Evolutionary conservation across 1,284 basidiomycete genomes (phyloP).

Genomic region (Cutaneotrichosporon cyanovorans): DNA sequence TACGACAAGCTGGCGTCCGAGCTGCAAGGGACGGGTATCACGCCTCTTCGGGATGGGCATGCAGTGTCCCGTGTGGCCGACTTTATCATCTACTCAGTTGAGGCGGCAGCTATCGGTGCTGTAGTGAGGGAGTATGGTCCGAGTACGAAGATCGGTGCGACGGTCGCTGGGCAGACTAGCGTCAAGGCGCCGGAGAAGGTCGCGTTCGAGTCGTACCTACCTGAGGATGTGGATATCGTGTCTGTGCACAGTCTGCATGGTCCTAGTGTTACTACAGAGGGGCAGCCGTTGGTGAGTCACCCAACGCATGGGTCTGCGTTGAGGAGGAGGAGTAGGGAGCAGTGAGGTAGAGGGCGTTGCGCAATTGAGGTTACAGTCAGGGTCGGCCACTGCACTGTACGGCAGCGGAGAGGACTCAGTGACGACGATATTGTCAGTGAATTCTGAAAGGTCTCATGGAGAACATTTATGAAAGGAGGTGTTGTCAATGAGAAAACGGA

Average conservation of each 20-base stretch:
- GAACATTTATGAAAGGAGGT: too few relatives aligned
- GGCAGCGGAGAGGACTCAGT: too few relatives aligned
- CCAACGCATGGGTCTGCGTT: too few relatives aligned
- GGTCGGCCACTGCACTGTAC: too few relatives aligned
- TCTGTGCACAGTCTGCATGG: slow-evolving; percentile 94
- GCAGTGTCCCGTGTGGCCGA: slow-evolving; percentile 75
- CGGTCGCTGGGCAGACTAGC: slow-evolving; percentile 91
- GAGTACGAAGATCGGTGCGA: slow-evolving; percentile 84
- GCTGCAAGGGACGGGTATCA: slow-evolving; percentile 56
- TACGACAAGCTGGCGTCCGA: slow-evolving; percentile 60
- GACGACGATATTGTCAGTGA: too few relatives aligned
- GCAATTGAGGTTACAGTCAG: too few relatives aligned
- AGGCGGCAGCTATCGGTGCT: slow-evolving; percentile 76
- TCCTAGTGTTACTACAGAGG: slow-evolving; percentile 80
- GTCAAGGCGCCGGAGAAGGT: slow-evolving; percentile 89
- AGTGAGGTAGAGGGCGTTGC: not conserved
- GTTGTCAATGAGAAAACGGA: too few relatives aligned
- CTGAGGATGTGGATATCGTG: slow-evolving; percentile 76
- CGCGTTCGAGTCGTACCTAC: slow-evolving; percentile 86
- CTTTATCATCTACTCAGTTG: slow-evolving; percentile 87
- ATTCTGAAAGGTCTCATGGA: too few relatives aligned
- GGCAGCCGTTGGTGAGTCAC: slow-evolving; percentile 73
- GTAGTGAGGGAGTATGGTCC: slow-evolving; percentile 87
- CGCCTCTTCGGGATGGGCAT: slow-evolving; percentile 69
- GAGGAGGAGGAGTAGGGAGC: too few relatives aligned